Percentiles rank a stretch among this genome's conserved stretches.
phyloP scores from a whole-genome alignment of 306 rosid species.

The Lathyrus sativus region DNA sequence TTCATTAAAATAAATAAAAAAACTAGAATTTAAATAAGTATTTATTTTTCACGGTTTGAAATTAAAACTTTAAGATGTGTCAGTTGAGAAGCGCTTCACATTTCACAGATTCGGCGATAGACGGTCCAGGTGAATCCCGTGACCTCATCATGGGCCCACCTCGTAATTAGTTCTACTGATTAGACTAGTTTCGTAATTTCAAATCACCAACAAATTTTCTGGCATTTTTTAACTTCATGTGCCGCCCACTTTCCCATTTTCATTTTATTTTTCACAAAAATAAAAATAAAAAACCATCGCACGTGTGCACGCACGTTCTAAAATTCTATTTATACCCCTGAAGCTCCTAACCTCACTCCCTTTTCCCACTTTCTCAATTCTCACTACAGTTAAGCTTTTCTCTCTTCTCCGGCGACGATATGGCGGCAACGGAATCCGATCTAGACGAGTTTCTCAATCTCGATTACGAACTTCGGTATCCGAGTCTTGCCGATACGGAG shows the following conservation, averaged over 20 bases:
- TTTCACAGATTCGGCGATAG: too few relatives aligned
- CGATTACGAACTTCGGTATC: slow-evolving; percentile 36
- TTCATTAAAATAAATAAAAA: too few relatives aligned
- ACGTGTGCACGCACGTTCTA: slow-evolving; percentile 4
- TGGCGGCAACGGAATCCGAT: slow-evolving; percentile 57
- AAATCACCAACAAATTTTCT: slow-evolving; percentile 16
- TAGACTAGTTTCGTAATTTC: slow-evolving; percentile 42
- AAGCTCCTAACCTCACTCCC: slow-evolving; percentile 34
- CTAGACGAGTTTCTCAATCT: slow-evolving; percentile 30
- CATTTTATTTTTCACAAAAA: not conserved
- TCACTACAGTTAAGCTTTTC: not conserved
- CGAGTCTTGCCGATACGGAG: slow-evolving; percentile 38
- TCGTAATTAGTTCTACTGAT: slow-evolving; percentile 12
- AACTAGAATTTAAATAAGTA: too few relatives aligned
- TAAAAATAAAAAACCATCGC: not conserved
- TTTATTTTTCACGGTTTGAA: too few relatives aligned
- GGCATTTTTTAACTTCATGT: slow-evolving; percentile 52
- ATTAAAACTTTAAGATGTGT: too few relatives aligned
- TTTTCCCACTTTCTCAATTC: slow-evolving; percentile 39
- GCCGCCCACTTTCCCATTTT: slow-evolving; percentile 50
- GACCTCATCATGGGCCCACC: not conserved
- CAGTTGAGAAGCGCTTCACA: too few relatives aligned
- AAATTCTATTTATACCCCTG: slow-evolving; percentile 45
- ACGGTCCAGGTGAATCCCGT: not conserved
- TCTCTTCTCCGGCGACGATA: slow-evolving; percentile 35